Conservation (phyloP, 1,284 basidiomycete genomes). For the Leccinum griseonigrum region DNA sequence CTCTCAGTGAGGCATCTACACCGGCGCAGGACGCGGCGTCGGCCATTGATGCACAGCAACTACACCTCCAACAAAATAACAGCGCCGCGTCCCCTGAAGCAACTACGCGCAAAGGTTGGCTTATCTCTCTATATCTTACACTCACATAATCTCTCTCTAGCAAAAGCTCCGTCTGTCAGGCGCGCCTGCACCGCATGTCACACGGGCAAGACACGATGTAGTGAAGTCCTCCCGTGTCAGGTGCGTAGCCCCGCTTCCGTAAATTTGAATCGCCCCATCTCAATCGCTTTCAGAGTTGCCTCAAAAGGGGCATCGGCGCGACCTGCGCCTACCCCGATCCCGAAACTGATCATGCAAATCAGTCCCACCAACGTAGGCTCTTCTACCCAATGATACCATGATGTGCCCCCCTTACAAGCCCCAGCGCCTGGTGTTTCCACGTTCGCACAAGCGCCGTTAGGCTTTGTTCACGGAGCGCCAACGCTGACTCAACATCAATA, state of each 20-base stretch:
- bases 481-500: slow-evolving; percentile 68
- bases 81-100: slow-evolving; percentile 30
- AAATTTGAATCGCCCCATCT: background rate
- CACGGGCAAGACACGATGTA: slow-evolving; percentile 75
- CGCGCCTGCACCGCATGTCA: slow-evolving; percentile 78
- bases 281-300: slow-evolving; percentile 55
- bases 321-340: slow-evolving; percentile 76
- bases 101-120: slow-evolving; percentile 32
- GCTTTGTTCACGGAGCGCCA: slow-evolving; percentile 42
- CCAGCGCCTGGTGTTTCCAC: slow-evolving; percentile 35
- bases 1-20: slow-evolving; percentile 59
- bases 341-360: slow-evolving; percentile 52
- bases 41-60: slow-evolving; percentile 56
- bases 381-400: background rate
- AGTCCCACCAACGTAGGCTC: slow-evolving; percentile 39
- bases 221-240: slow-evolving; percentile 75
- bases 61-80: slow-evolving; percentile 48
- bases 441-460: slow-evolving; percentile 32
- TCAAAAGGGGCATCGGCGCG: slow-evolving; percentile 69
- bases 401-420: slow-evolving; percentile 7
- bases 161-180: slow-evolving; percentile 74
- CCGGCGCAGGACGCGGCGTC: slow-evolving; percentile 59
- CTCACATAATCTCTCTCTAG: slow-evolving; percentile 35
- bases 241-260: slow-evolving; percentile 35
- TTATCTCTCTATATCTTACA: slow-evolving; percentile 18